Conservation (phyloP, 768 basidiomycete genomes). For the Mycena crocata region DNA sequence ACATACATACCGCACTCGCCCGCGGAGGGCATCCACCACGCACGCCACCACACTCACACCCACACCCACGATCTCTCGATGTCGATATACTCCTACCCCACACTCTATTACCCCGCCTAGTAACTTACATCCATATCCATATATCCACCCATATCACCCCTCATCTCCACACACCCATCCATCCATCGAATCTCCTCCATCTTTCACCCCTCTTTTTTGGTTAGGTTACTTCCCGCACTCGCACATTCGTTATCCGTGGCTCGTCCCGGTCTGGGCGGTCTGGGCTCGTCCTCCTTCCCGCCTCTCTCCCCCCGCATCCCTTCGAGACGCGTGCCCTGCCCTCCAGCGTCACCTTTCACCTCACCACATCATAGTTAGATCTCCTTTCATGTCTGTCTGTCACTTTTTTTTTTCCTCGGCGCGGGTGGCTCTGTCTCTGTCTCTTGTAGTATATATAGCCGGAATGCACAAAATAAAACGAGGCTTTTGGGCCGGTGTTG, state of each 20-base stretch:
- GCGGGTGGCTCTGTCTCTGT: conserved; percentile 21
- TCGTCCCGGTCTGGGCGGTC: not conserved
- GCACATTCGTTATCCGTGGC: conserved; percentile 22
- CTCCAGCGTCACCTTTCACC: not conserved
- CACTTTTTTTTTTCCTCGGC: conserved; percentile 2
- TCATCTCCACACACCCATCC: too few relatives aligned
- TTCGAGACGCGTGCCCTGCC: not conserved
- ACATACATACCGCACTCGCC: not conserved
- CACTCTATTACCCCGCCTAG: conserved; percentile 3
- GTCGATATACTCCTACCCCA: conserved; percentile 12
- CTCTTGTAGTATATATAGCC: conserved; percentile 35
- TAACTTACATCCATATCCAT: conserved; percentile 15
- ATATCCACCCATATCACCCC: conserved; percentile 9
- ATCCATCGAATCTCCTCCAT: conserved; percentile 15
- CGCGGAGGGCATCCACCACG: too few relatives aligned
- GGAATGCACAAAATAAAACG: conserved; percentile 32
- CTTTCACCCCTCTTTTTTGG: conserved; percentile 27
- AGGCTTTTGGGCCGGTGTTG: conserved; percentile 2
- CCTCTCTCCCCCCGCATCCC: not conserved
- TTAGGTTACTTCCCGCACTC: conserved; percentile 14
- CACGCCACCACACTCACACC: not conserved
- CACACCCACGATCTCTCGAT: not conserved
- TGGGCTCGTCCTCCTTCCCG: not conserved
- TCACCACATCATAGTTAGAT: conserved; percentile 17
- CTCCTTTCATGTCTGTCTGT: conserved; percentile 2